A percentile compares a stretch with the other conserved stretches of the same genome.
These are phyloP conservation scores for Urtica urens DNA, from an alignment of 306 rosid species.

Conservation along the genomic window DNA sequence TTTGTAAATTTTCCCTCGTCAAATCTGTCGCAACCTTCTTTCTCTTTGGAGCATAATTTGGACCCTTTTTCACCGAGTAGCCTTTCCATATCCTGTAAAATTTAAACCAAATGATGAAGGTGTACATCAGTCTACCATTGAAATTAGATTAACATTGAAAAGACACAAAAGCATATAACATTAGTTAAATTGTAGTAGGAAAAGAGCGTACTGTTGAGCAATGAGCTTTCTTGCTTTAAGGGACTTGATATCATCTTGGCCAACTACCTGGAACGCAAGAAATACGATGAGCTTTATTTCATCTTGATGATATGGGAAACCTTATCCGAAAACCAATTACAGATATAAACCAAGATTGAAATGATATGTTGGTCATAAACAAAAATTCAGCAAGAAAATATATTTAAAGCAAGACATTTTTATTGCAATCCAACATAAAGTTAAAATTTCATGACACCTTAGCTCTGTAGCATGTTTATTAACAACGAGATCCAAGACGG, in stretches of 20 bases:
- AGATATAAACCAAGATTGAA: not conserved
- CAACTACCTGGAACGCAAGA: constrained; percentile 35
- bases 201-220: constrained; percentile 45
- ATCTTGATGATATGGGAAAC: not conserved
- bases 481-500: no score
- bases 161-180: not conserved
- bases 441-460: no score
- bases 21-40: constrained; percentile 65
- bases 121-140: not conserved
- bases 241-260: constrained; percentile 54
- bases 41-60: constrained; percentile 71
- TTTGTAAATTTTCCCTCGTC: constrained; percentile 68
- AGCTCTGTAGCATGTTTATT: not conserved
- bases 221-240: constrained; percentile 70
- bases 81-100: constrained; percentile 63
- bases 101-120: not conserved
- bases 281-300: constrained; percentile 11
- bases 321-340: not conserved
- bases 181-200: not conserved
- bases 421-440: no score
- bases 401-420: no score
- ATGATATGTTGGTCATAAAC: not conserved
- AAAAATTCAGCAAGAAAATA: no score
- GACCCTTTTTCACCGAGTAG: constrained; percentile 56
- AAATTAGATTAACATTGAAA: no score